Evolutionary conservation across 495 filamentous ascomycete genomes (phyloP), one percentile per base, ranked within the genome.

Genomic region (Lasiosphaeriaceae sp.): DNA sequence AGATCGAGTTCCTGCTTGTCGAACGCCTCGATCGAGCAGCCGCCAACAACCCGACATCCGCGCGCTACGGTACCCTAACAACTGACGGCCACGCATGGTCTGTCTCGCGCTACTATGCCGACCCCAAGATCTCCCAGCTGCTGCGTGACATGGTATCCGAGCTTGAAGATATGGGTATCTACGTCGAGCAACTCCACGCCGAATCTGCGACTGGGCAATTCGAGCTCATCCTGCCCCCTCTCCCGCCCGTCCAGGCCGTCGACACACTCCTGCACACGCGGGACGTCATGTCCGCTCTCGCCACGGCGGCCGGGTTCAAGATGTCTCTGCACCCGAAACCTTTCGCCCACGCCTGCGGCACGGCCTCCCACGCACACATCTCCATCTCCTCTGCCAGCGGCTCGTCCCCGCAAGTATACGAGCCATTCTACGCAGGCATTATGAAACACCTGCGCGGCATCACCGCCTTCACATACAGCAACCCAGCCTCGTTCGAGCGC

Each of bases 251-350:
- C 3, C 68, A 76, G 4, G 89, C 90, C 0, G 82, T 90, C 44
- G 91, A 95, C 71, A 79, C 79, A 1, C 78, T 96, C 5, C 70
- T 92, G 11, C 83, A 88, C 61, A 81, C 90, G 1, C 83, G 90
- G 1, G 83, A 90, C 59, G 82, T 86, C 45, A 82, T 96, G 62
- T 70, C 71, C 8, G 71, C 74, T 8, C 73, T 86, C 2, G 83
- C 86, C 11, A 77, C 80, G 9, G 71, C 77, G 4, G 78, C 86
- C 34, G 77, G 77, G 2, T 75, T 89, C 50, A 83, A 86, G 1
- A 84, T 90, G n/a, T 94, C 90, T 0, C 77, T 94, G 0, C 79
- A 90, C 58, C 92, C 92, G 0, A 88, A 87, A 31, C 89, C 90
- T 0, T 83, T 84, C 55, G 22, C 80, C 2, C 57, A 64, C 16